Conservation (phyloP, 2,329 filamentous ascomycete species). For the Penicillium sp. region DNA sequence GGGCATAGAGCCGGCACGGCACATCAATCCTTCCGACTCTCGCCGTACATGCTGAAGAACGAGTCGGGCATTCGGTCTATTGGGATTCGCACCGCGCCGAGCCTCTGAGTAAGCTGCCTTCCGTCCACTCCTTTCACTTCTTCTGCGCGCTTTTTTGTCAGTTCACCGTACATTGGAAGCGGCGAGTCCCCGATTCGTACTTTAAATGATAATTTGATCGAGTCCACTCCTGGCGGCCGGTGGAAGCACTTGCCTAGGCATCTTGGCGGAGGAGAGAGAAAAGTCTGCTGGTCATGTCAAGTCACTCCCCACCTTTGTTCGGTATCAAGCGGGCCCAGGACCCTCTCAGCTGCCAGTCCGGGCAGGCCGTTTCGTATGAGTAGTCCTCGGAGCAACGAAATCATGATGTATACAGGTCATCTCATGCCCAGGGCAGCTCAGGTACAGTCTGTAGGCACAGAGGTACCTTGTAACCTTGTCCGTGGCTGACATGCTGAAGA, state of each 20-base stretch:
- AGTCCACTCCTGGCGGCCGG: not conserved
- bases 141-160: not conserved
- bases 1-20: conserved; percentile 1
- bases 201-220: not conserved
- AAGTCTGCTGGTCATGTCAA: conserved; percentile 5
- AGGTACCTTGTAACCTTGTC: not conserved
- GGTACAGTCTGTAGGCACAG: not conserved
- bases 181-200: not conserved
- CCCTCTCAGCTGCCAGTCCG: not conserved
- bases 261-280: not conserved
- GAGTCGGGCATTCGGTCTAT: not conserved
- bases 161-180: not conserved
- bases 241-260: not conserved
- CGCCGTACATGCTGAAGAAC: not conserved
- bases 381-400: not conserved
- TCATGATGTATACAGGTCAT: not conserved
- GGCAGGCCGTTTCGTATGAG: not conserved
- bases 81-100: not conserved
- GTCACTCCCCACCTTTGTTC: not conserved
- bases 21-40: conserved; percentile 8
- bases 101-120: not conserved
- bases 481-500: not conserved
- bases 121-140: too few relatives aligned
- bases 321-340: not conserved
- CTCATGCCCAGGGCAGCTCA: not conserved